phyloP scores from a whole-genome alignment of 2,329 filamentous ascomycete genomes.

The Nemania serpens region DNA sequence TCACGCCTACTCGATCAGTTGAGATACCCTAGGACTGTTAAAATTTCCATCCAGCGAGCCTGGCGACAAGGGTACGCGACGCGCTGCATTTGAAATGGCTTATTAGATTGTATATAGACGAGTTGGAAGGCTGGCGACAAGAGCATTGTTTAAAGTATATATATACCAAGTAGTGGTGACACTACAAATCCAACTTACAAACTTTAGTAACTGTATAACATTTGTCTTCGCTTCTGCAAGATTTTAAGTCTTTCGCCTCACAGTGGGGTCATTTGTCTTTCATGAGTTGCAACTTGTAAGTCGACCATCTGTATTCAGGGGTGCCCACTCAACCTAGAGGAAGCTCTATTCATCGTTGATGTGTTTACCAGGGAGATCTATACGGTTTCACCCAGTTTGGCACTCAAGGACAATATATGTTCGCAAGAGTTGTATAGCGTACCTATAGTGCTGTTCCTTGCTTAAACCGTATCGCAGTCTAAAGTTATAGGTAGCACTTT shows the following conservation, averaged over 20 bases:
- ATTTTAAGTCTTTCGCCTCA: background rate
- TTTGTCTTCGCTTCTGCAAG: background rate
- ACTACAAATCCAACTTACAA: slow-evolving; percentile 22
- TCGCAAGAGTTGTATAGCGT: too few relatives aligned
- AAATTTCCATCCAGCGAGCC: slow-evolving; percentile 9
- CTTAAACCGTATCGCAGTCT: too few relatives aligned
- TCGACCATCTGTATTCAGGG: too few relatives aligned
- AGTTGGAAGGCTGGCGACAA: slow-evolving; percentile 16
- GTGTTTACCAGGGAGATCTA: too few relatives aligned
- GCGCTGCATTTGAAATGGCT: slow-evolving; percentile 9
- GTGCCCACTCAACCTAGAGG: too few relatives aligned
- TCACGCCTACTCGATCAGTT: slow-evolving; percentile 1
- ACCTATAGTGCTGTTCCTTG: too few relatives aligned
- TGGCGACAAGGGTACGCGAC: slow-evolving; percentile 19
- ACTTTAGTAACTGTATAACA: slow-evolving; percentile 5
- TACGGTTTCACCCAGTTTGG: too few relatives aligned
- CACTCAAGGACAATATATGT: too few relatives aligned
- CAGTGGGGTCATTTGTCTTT: too few relatives aligned
- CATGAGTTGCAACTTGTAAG: too few relatives aligned
- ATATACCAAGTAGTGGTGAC: slow-evolving; percentile 18
- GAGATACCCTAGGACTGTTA: slow-evolving; percentile 14
- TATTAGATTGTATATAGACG: slow-evolving; percentile 28
- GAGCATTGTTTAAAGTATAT: slow-evolving; percentile 24
- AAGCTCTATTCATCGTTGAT: too few relatives aligned
- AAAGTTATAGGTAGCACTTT: too few relatives aligned